Evolutionary conservation across 306 rosid genomes (phyloP), one percentile per base, ranked within the genome.

Genomic region (Echinosophora koreensis): DNA sequence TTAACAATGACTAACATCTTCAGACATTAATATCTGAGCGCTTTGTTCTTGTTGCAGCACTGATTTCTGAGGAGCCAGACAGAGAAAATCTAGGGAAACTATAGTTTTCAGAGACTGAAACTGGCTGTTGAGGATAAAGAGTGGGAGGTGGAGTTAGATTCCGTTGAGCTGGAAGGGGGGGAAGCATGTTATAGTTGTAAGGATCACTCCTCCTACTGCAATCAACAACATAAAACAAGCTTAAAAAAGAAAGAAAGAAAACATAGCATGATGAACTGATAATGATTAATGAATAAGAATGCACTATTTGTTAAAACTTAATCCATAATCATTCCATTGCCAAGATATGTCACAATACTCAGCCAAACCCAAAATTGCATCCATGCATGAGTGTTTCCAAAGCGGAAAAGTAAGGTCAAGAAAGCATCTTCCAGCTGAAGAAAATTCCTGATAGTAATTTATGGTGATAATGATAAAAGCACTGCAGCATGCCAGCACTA

Each of bases 51-150:
- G 88, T 56, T 16, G 84, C 66, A 81, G 81, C 44, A 86, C 81
- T 82, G 79, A 82, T 73, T 83, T 89, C 94, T 9, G 88, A 74
- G 70, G 95, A 87, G 74, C 92, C 84, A 47, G 90, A 77, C 80
- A 80, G 66, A 8, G 93, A 74, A 89, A 87, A 92, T 81, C 91
- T 91, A 12, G 99, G 93, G 76, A 86, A 87, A 84, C 84, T 84
- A 84, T 82, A 85, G 84, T 81, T 88, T 85, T 89, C 91, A 13
- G 97, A 83, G 63, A 86, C 96, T 5, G 86, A 81, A 84, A 96
- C 97, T 15, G 99, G 99, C 74, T 91, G 97, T 84, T 96, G 99
- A 63, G 99, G 99, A 86, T 96, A 96, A 16, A 96, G 96, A 0
- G 99, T 96, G 28, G 97, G 97, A 3, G 99, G 99, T 27, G 97